Evolutionary conservation across 306 rosid genomes (phyloP), one percentile per base, ranked within the genome.

Genomic region (Carpinus fangiana): DNA sequence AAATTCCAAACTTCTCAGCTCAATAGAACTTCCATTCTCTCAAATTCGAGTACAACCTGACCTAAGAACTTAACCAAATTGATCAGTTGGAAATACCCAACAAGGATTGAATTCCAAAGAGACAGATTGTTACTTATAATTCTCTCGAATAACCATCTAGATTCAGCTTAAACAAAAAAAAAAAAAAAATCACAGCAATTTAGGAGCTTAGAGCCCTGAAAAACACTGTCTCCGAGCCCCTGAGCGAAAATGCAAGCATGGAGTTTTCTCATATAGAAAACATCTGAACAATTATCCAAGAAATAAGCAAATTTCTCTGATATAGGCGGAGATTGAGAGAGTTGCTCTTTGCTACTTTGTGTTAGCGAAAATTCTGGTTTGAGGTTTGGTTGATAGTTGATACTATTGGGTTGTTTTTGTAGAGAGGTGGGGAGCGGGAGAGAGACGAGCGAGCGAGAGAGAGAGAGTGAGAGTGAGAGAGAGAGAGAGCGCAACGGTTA

Each of bases 41-140:
- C 76, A 80, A 85, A 64, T 55, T 62, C 50, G 78, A 21, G 73
- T 83, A 85, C 61, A 69, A 75, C 55, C 69, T 43, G 72, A 75
- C 55, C 69, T 43, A 74, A 83, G 68, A 74, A 85, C 79, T 73
- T 84, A 66, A 10, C 14, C 70, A 12, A 56, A 76, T 21, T 80
- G 76, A 41, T 82, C 73, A 2, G 65, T 53, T 74, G 81, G 43
- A 50, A 84, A 73, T 73, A 76, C 64, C 82, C 80, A 59, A 76
- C 77, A 76, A 84, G 64, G 34, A 80, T 23, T 5, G 82, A 77
- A 45, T 76, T 84, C 84, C 84, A 84, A 26, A 84, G 69, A 18
- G 60, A 80, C 9, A 72, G 84, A 59, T 57, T 78, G 7, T 11
- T 9, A 12, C 43, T 64, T 20, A 80, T 17, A 59, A 76, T 72